A percentile compares a stretch with the other conserved stretches of the same genome.
Evolutionary conservation across 2,329 filamentous ascomycete genomes (phyloP).

Genomic region (Leptosphaerulina australis): DNA sequence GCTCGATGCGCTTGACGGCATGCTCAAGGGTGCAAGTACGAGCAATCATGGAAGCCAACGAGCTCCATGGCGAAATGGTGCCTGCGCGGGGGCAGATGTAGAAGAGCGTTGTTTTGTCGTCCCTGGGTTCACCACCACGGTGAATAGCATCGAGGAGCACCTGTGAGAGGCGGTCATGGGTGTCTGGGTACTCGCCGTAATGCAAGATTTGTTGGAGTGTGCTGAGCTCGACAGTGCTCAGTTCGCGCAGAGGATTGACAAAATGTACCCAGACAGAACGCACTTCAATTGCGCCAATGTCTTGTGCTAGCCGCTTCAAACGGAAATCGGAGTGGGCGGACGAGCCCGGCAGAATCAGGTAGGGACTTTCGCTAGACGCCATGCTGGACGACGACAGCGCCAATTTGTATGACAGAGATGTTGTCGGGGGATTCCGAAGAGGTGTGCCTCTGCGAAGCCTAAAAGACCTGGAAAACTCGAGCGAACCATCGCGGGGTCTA

Average conservation of each 20-base stretch:
- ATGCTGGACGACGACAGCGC: slow-evolving; percentile 28
- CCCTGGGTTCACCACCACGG: slow-evolving; percentile 57
- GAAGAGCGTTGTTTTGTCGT: slow-evolving; percentile 63
- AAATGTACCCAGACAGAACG: slow-evolving; percentile 60
- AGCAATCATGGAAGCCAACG: slow-evolving; percentile 91
- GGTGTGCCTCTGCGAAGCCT: slow-evolving; percentile 18
- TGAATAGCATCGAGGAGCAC: slow-evolving; percentile 54
- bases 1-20: slow-evolving; percentile 79
- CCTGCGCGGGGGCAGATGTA: slow-evolving; percentile 80
- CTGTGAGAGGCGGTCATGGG: slow-evolving; percentile 52
- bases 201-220: slow-evolving; percentile 65
- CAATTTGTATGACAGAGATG: slow-evolving; percentile 17
- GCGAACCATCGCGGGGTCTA: slow-evolving; percentile 13
- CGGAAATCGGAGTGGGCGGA: slow-evolving; percentile 62
- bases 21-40: slow-evolving; percentile 83
- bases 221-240: slow-evolving; percentile 54
- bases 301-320: slow-evolving; percentile 52
- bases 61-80: slow-evolving; percentile 94
- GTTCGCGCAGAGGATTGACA: slow-evolving; percentile 51
- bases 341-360: slow-evolving; percentile 57
- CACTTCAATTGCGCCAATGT: slow-evolving; percentile 55
- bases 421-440: slow-evolving; percentile 25
- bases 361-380: slow-evolving; percentile 44
- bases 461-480: slow-evolving; percentile 20
- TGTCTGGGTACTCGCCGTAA: slow-evolving; percentile 62